Base-by-base conservation (phyloP, 1,284 basidiomycete species). In the Ustilago esculenta region DNA sequence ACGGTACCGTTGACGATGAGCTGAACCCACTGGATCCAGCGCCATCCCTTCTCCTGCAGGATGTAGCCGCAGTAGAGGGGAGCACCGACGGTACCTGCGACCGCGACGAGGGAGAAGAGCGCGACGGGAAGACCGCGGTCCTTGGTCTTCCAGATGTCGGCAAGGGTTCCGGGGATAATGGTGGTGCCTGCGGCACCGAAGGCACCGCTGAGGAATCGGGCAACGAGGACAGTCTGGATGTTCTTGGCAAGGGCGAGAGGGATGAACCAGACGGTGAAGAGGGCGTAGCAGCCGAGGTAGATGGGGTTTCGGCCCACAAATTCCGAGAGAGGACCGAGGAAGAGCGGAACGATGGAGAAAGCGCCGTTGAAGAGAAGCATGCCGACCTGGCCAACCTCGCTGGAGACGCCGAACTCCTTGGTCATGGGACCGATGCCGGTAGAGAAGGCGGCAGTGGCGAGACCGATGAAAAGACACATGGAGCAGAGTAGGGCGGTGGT, bases 261-360 rank as follows among this genome's bases (percentile, higher is more conserved):
- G 45, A 81, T 64, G 69, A 77, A 76, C 55, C 73, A 73, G 60
- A 79, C 60, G 47, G 76, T 73, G 73, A 82, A 83, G 32, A 74
- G 64, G n/a, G 53, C 70, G 45, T 77, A 81, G 52, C 75, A 77
- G n/a, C 59, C 47, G 18, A 83, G 64, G 59, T 80, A 83, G 55
- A 83, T 75, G 35, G 64, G 64, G 46, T 77, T 73, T 32, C 79
- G 73, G 10, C 82, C 82, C 36, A 78, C 63, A 27, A 79, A 76
- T 57, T 82, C 81, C 44, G 75, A 81, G 15, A 82, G 71, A 9
- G 81, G 81, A 15, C 79, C 81, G 18, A 82, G 60, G 64, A 77
- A 71, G 42, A 80, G 67, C 1, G 80, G 79, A 0, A 76, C 77
- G 24, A 74, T 51, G 15, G 70, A 52, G 51, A 61, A 73, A 3